phyloP scores from a whole-genome alignment of 192 early-diverging fungal species.

The Gamsiella multidivaricata region DNA sequence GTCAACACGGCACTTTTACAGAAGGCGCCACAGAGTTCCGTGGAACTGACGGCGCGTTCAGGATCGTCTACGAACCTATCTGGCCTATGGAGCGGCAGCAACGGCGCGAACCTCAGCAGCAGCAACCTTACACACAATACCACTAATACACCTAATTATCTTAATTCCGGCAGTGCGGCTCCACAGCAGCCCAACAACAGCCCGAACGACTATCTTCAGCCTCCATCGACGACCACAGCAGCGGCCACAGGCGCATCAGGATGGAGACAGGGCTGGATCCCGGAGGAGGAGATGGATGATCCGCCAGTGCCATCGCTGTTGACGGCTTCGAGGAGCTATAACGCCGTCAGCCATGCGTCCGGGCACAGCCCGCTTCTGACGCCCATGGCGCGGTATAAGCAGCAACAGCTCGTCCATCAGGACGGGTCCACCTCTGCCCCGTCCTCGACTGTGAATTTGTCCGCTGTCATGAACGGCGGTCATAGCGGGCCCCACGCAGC shows the following conservation, averaged over 20 bases:
- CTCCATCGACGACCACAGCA: no score
- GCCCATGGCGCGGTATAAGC: constrained; percentile 41
- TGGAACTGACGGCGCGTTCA: constrained; percentile 39
- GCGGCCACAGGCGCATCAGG: neutral
- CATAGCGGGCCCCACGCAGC: no score
- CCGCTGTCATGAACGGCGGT: neutral
- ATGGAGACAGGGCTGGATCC: constrained; percentile 52
- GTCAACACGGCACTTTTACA: constrained; percentile 42
- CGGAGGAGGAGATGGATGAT: constrained; percentile 43
- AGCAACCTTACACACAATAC: neutral
- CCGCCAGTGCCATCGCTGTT: constrained; percentile 32
- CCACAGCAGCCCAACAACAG: neutral
- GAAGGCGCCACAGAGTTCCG: constrained; percentile 23
- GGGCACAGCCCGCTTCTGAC: constrained; percentile 37
- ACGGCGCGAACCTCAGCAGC: constrained; percentile 5
- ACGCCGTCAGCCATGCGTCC: constrained; percentile 8
- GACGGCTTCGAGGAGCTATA: constrained; percentile 36
- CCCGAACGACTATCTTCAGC: neutral
- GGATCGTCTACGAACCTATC: constrained; percentile 27
- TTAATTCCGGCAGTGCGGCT: constrained; percentile 7
- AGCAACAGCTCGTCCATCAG: constrained; percentile 24
- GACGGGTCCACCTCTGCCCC: constrained; percentile 46
- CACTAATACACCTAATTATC: constrained; percentile 8
- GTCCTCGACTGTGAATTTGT: constrained; percentile 26
- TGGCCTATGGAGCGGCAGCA: constrained; percentile 15